Conservation (phyloP, 78 protist genomes). For the Dictyostelium firmibasis region DNA sequence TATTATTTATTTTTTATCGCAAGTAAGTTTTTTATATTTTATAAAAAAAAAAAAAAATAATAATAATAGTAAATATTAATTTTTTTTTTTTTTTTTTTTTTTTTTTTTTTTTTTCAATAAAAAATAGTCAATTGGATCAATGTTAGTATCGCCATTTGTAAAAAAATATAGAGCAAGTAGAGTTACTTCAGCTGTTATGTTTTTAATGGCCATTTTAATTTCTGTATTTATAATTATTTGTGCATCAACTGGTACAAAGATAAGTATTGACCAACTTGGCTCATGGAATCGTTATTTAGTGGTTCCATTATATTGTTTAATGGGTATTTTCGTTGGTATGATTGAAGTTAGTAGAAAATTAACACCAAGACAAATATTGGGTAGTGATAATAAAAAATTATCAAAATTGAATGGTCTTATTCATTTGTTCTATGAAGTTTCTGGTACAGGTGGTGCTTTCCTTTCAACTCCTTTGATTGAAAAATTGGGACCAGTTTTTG, state of each 20-base stretch:
- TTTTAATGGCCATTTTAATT: slow-evolving; percentile 27
- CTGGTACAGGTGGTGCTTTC: slow-evolving; percentile 76
- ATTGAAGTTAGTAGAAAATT: slow-evolving; percentile 61
- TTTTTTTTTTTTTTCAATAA: background rate
- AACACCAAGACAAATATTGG: slow-evolving; percentile 59
- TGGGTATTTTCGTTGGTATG: slow-evolving; percentile 65
- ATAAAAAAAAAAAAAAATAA: background rate
- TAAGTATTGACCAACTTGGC: background rate
- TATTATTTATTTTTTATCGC: slow-evolving; percentile 57
- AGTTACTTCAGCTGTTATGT: slow-evolving; percentile 30
- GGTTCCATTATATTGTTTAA: slow-evolving; percentile 22
- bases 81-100: background rate
- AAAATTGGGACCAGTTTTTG: slow-evolving; percentile 35
- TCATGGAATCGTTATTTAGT: slow-evolving; percentile 24
- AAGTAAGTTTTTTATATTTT: slow-evolving; percentile 23
- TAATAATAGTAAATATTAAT: background rate
- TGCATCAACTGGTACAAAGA: slow-evolving; percentile 34
- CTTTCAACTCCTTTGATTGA: slow-evolving; percentile 44
- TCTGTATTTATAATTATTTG: slow-evolving; percentile 10
- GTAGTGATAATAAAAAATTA: background rate
- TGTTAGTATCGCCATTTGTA: slow-evolving; percentile 53
- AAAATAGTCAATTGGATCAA: slow-evolving; percentile 34
- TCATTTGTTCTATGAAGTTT: slow-evolving; percentile 48
- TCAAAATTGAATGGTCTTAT: slow-evolving; percentile 51
- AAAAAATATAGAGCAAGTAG: slow-evolving; percentile 66